These are phyloP conservation scores for Colletotrichum tropicale DNA, from an alignment of 2,329 filamentous ascomycete genomes.

Conservation along the genomic window DNA sequence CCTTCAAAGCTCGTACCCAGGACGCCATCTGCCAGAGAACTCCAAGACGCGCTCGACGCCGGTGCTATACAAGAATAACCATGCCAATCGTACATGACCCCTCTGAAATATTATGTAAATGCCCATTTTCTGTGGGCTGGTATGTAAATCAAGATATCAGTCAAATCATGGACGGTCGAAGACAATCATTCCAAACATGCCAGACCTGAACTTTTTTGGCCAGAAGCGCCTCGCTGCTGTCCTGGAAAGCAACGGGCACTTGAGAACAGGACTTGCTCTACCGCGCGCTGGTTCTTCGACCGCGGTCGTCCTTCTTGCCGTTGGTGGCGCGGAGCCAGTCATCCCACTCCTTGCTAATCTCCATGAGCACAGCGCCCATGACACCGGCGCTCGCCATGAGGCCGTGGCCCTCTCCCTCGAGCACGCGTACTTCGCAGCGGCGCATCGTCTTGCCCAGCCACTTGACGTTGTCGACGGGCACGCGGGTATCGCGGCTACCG, in stretches of 20 bases:
- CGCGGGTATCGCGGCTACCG: conserved; percentile 85
- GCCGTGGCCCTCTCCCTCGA: conserved; percentile 92
- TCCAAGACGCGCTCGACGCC: background rate
- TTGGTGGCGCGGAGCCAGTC: conserved; percentile 75
- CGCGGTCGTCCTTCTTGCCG: conserved; percentile 16
- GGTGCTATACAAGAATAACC: background rate
- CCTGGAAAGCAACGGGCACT: background rate
- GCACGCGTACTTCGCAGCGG: conserved; percentile 85
- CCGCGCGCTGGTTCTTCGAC: conserved; percentile 16
- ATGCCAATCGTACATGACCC: background rate
- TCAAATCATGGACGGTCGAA: background rate
- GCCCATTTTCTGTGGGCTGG: background rate
- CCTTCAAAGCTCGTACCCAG: background rate
- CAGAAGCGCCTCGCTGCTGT: background rate
- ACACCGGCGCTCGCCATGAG: conserved; percentile 93
- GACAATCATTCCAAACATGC: background rate
- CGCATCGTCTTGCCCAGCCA: conserved; percentile 97
- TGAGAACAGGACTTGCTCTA: background rate
- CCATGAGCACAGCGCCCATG: conserved; percentile 93
- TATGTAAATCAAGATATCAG: background rate
- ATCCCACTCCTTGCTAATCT: conserved; percentile 94
- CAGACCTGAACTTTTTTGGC: background rate
- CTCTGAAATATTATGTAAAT: background rate
- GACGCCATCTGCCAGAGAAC: background rate
- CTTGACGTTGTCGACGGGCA: conserved; percentile 92